Percentiles rank a stretch among this genome's conserved stretches.
Conservation (phyloP, 164 flowering plant genomes). For the Amborella trichopoda region DNA sequence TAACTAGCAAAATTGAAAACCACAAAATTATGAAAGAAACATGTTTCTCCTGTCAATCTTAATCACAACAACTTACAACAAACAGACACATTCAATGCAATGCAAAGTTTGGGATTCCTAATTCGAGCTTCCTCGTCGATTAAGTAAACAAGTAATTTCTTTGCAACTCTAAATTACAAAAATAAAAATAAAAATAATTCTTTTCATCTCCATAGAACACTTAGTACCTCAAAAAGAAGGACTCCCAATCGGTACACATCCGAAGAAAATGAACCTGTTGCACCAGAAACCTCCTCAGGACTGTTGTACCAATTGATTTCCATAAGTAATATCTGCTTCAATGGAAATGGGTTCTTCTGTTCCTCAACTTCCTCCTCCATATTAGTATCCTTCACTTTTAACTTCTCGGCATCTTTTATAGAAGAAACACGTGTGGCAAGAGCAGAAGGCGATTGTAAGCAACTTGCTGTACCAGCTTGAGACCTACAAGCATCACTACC, state of each 20-base stretch:
- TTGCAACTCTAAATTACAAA: too few species aligned
- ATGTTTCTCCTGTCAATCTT: too few species aligned
- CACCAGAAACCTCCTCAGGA: slow-evolving; percentile 83
- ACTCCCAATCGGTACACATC: slow-evolving; percentile 84
- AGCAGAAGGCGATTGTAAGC: slow-evolving; percentile 38
- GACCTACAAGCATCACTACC: background rate
- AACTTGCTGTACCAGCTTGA: slow-evolving; percentile 17
- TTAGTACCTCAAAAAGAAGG: slow-evolving; percentile 84
- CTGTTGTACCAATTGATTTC: slow-evolving; percentile 86
- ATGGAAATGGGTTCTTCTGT: slow-evolving; percentile 32
- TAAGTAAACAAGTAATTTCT: too few species aligned
- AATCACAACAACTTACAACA: too few species aligned
- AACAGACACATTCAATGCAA: too few species aligned
- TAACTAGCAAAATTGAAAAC: too few species aligned
- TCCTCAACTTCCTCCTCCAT: background rate
- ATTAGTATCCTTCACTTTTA: slow-evolving; percentile 12
- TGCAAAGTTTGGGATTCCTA: too few species aligned
- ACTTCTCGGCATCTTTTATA: slow-evolving; percentile 20
- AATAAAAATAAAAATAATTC: too few species aligned
- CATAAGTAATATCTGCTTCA: slow-evolving; percentile 64
- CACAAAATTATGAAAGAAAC: too few species aligned
- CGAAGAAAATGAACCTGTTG: slow-evolving; percentile 60
- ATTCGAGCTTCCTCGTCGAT: too few species aligned
- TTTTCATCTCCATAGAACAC: background rate
- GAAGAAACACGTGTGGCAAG: slow-evolving; percentile 15